Conservation (phyloP, 352 stramenopile species). For the Aphanomyces cochlioides region DNA sequence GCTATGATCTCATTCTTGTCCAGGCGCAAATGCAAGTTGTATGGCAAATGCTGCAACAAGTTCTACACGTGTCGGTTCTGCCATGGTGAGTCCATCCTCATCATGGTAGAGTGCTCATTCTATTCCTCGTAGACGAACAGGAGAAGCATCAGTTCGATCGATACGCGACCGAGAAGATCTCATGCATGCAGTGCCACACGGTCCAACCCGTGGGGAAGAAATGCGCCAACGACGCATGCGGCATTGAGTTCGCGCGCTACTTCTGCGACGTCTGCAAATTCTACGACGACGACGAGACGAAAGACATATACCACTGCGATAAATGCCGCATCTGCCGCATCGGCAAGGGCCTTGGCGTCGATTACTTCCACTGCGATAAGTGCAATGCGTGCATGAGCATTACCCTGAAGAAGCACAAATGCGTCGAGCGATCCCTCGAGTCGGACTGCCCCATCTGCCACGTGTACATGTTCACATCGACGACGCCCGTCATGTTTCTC, state of each 20-base stretch:
- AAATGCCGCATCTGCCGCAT: constrained; percentile 97
- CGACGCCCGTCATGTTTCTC: constrained; percentile 91
- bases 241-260: constrained; percentile 87
- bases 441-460: constrained; percentile 95
- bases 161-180: constrained; percentile 91
- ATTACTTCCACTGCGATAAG: constrained; percentile 97
- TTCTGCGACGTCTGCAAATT: constrained; percentile 95
- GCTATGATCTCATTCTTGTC: background rate
- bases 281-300: constrained; percentile 89
- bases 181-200: constrained; percentile 91
- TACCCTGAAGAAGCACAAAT: constrained; percentile 89
- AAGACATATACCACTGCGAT: constrained; percentile 97
- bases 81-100: constrained; percentile 48
- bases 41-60: constrained; percentile 81
- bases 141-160: constrained; percentile 90
- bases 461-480: constrained; percentile 94
- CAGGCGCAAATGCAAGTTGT: constrained; percentile 74
- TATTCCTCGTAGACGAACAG: constrained; percentile 40
- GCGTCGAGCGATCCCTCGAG: constrained; percentile 92
- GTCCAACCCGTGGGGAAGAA: constrained; percentile 53
- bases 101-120: no score
- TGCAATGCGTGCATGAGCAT: constrained; percentile 97
- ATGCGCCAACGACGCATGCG: constrained; percentile 66
- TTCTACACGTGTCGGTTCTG: constrained; percentile 90
- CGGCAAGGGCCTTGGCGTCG: constrained; percentile 92